Evolutionary conservation across 495 filamentous ascomycete genomes (phyloP).

Genomic region (Lentithecium fluviatile): DNA sequence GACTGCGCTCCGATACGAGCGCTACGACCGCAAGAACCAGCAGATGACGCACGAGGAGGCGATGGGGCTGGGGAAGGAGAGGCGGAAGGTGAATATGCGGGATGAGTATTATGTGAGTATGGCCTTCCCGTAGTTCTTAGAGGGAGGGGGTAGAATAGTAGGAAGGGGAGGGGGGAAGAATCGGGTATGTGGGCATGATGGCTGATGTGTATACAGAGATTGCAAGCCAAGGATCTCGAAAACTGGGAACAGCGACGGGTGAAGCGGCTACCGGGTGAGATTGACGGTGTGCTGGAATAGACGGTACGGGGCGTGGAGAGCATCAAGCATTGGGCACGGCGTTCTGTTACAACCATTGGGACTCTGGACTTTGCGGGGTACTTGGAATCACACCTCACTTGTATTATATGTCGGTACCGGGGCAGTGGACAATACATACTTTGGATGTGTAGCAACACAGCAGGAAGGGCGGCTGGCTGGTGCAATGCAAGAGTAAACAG

Average conservation of each 20-base stretch:
- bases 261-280: constrained; percentile 81
- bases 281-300: constrained; percentile 67
- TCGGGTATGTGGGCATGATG: not conserved
- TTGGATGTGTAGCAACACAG: too few relatives aligned
- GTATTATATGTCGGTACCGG: too few relatives aligned
- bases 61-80: constrained; percentile 69
- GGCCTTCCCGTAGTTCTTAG: not conserved
- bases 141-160: not conserved
- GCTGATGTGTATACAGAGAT: constrained; percentile 55
- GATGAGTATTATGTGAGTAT: constrained; percentile 92
- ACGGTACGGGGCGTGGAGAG: not conserved
- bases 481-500: too few relatives aligned
- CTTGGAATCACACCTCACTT: too few relatives aligned
- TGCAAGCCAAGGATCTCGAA: constrained; percentile 88
- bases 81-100: constrained; percentile 70
- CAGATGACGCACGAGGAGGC: constrained; percentile 80
- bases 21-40: constrained; percentile 81
- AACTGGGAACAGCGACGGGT: constrained; percentile 96
- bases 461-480: too few relatives aligned
- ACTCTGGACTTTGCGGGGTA: too few relatives aligned
- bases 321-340: not conserved
- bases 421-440: too few relatives aligned
- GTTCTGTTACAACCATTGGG: too few relatives aligned
- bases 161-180: not conserved
- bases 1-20: constrained; percentile 88